A percentile compares a stretch with the other conserved stretches of the same genome.
These are phyloP conservation scores for Pulveroboletus ravenelii DNA, from an alignment of 768 basidiomycete genomes.

Conservation along the genomic window DNA sequence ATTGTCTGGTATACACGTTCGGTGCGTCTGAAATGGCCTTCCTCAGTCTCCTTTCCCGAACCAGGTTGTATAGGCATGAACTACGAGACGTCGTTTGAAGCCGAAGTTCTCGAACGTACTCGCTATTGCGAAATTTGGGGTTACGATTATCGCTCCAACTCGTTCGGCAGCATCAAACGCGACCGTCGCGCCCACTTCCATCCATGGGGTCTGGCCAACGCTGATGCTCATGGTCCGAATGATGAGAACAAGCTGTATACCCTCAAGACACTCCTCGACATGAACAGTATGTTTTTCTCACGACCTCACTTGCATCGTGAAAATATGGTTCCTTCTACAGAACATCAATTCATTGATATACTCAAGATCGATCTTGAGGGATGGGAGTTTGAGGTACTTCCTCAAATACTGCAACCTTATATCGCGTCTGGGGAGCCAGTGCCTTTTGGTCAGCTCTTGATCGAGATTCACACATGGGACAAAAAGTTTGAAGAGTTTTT, in stretches of 20 bases:
- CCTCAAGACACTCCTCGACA: constrained; percentile 41
- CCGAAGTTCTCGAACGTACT: constrained; percentile 46
- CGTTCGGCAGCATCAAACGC: constrained; percentile 32
- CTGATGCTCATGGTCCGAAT: constrained; percentile 33
- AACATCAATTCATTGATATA: constrained; percentile 37
- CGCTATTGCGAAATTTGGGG: constrained; percentile 55
- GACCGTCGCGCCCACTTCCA: constrained; percentile 39
- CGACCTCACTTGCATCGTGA: neutral
- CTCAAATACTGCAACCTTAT: constrained; percentile 37
- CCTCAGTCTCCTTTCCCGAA: neutral
- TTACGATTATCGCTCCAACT: constrained; percentile 45
- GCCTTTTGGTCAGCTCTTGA: constrained; percentile 45
- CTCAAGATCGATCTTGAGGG: constrained; percentile 48
- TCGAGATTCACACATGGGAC: constrained; percentile 42
- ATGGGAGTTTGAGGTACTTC: constrained; percentile 42
- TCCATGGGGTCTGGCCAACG: constrained; percentile 36
- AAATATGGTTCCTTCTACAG: constrained; percentile 12
- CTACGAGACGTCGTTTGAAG: constrained; percentile 62
- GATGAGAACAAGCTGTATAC: constrained; percentile 39
- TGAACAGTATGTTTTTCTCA: constrained; percentile 34
- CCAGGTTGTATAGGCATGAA: constrained; percentile 38
- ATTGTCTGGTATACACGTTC: constrained; percentile 60
- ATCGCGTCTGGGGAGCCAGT: constrained; percentile 33
- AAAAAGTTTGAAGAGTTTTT: constrained; percentile 35
- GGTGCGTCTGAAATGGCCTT: constrained; percentile 32